phyloP scores from a whole-genome alignment of 441 rosid species.

The Adansonia rubrostipa region DNA sequence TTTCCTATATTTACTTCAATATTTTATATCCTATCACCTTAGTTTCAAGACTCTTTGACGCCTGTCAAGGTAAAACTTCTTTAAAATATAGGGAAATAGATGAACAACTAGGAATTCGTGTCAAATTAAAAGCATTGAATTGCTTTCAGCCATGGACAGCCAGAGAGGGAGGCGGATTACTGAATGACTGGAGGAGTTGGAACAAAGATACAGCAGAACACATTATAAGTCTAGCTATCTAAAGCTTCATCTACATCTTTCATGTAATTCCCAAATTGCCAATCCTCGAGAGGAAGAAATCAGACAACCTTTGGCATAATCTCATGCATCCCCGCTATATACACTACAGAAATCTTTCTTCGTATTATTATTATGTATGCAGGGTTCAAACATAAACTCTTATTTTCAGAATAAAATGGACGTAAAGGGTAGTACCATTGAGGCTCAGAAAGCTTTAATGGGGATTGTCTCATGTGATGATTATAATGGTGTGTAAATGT shows the following conservation, averaged over 20 bases:
- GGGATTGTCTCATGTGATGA: background rate
- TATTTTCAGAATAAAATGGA: background rate
- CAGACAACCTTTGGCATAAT: background rate
- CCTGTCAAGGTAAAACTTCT: background rate
- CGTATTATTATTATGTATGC: background rate
- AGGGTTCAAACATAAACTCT: background rate
- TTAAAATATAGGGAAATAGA: background rate
- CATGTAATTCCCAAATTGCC: background rate
- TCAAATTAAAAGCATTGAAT: background rate
- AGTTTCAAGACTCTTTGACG: background rate
- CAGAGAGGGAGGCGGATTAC: background rate
- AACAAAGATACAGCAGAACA: background rate
- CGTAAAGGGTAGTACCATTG: background rate
- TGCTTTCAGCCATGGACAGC: background rate
- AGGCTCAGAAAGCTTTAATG: background rate
- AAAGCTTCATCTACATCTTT: background rate
- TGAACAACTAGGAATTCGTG: background rate
- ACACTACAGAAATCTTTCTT: conserved; percentile 1
- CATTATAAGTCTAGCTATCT: background rate
- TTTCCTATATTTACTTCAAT: background rate
- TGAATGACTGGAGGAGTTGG: background rate
- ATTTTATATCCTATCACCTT: background rate
- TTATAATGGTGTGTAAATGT: background rate
- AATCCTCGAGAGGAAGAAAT: background rate
- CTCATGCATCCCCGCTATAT: background rate